A percentile compares a stretch with the other conserved stretches of the same genome.
Evolutionary conservation across 2,329 filamentous ascomycete species (phyloP).

Genomic region (Cordyceps tenuipes): DNA sequence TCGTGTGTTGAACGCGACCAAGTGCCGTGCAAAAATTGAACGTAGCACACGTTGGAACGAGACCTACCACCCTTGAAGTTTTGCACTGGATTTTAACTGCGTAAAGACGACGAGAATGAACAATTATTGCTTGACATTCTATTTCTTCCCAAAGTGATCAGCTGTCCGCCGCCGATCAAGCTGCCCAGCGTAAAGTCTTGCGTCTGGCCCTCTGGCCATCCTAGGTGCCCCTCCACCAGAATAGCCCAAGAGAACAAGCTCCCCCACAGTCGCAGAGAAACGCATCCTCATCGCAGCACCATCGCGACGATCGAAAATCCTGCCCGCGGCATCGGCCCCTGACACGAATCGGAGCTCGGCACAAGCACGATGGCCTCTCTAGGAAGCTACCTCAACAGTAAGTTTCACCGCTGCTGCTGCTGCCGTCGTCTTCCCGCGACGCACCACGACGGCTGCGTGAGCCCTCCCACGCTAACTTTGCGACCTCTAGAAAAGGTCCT

Average conservation of each 20-base stretch:
- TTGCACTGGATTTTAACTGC: neutral
- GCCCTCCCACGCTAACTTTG: conserved; percentile 1
- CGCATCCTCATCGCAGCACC: neutral
- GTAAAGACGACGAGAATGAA: neutral
- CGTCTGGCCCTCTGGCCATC: neutral
- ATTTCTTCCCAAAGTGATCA: neutral
- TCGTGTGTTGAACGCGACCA: neutral
- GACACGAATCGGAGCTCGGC: neutral
- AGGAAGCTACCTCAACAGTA: conserved; percentile 38
- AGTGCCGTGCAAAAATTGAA: no score
- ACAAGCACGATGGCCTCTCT: conserved; percentile 32
- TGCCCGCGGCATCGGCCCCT: neutral
- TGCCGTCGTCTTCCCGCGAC: neutral
- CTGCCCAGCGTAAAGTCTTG: neutral
- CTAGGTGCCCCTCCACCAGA: neutral
- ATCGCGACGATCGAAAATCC: neutral
- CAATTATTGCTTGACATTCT: neutral
- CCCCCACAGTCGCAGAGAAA: neutral
- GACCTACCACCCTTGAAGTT: no score
- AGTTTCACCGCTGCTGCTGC: conserved; percentile 11
- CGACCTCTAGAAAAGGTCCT: conserved; percentile 68
- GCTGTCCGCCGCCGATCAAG: neutral
- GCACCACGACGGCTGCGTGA: neutral
- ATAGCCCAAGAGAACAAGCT: conserved; percentile 20
- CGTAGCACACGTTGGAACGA: neutral